These are phyloP conservation scores for Syzygium syzygioides DNA, from an alignment of 441 rosid genomes.

Conservation along the genomic window DNA sequence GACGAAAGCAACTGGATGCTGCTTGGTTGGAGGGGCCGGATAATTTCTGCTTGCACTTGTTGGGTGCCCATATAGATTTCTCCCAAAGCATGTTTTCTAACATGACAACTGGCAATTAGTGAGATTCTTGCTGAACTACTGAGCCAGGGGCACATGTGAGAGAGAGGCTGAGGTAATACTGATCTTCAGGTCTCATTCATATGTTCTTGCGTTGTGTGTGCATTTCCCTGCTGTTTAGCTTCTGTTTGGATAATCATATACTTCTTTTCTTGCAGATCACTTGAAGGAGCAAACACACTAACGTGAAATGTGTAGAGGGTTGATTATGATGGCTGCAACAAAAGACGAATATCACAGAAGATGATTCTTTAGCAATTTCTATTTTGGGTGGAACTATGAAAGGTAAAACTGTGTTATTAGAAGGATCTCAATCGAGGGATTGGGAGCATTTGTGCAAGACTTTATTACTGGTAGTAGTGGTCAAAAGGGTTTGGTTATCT, in stretches of 20 bases:
- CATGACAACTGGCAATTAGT: neutral
- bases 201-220: neutral
- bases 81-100: neutral
- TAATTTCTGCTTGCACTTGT: neutral
- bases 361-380: neutral
- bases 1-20: neutral
- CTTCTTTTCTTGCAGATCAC: neutral
- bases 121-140: neutral
- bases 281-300: neutral
- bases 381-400: neutral
- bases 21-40: constrained; percentile 4
- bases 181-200: neutral
- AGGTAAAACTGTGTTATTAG: neutral
- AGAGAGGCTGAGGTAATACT: neutral
- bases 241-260: neutral
- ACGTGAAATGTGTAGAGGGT: neutral
- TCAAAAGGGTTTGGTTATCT: neutral
- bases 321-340: neutral
- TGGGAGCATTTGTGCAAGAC: neutral
- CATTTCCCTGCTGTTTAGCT: neutral
- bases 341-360: neutral
- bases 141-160: neutral
- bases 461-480: neutral
- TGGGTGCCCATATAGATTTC: neutral
- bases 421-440: neutral